A percentile compares a stretch with the other conserved stretches of the same genome.
phyloP scores from a whole-genome alignment of 768 basidiomycete genomes.

The Kwoniella mangroviensis region DNA sequence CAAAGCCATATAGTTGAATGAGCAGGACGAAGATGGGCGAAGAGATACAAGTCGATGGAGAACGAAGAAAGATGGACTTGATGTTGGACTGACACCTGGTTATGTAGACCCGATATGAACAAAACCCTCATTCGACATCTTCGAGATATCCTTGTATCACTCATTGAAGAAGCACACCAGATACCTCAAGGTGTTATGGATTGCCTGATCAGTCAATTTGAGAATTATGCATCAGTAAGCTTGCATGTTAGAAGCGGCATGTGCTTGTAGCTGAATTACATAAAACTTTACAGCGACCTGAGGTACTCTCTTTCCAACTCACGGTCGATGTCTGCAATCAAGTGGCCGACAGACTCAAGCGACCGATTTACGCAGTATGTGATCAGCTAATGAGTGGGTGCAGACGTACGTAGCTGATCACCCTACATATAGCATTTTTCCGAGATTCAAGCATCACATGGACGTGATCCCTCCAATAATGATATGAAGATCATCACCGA shows the following conservation, averaged over 20 bases:
- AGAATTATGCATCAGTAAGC: slow-evolving; percentile 37
- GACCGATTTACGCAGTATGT: slow-evolving; percentile 68
- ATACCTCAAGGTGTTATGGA: slow-evolving; percentile 82
- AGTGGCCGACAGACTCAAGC: slow-evolving; percentile 82
- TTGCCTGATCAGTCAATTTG: slow-evolving; percentile 79
- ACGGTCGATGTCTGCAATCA: slow-evolving; percentile 83
- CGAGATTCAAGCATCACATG: slow-evolving; percentile 68
- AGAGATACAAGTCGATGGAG: background rate
- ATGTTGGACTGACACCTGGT: too few species aligned
- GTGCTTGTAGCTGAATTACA: too few species aligned
- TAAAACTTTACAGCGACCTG: too few species aligned
- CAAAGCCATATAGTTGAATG: background rate
- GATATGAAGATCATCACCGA: slow-evolving; percentile 59
- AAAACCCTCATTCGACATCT: slow-evolving; percentile 63
- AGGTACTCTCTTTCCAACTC: slow-evolving; percentile 67
- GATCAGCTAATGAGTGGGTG: slow-evolving; percentile 39
- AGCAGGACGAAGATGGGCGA: background rate
- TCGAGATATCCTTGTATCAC: slow-evolving; percentile 78
- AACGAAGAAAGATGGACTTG: background rate
- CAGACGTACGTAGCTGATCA: background rate
- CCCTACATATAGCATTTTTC: slow-evolving; percentile 70
- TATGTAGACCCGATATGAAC: slow-evolving; percentile 45
- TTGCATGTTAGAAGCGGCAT: too few species aligned
- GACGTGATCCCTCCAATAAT: slow-evolving; percentile 40
- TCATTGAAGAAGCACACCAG: slow-evolving; percentile 82